phyloP scores from a whole-genome alignment of 1,139 yeast genomes.

The Yamadazyma siamensis region DNA sequence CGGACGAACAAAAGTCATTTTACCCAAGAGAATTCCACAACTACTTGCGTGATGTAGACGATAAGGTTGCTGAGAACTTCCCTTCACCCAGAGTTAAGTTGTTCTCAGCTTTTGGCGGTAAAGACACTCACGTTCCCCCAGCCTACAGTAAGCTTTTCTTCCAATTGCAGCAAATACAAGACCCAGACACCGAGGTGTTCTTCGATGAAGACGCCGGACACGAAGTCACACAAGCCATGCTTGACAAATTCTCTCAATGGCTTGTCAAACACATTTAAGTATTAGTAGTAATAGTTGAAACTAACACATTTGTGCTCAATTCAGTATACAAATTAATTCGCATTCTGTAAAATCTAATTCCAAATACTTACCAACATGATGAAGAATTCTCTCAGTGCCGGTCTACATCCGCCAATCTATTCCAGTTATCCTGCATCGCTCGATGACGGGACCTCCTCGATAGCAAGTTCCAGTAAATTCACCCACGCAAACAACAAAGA shows the following conservation, averaged over 20 bases:
- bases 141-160: constrained; percentile 33
- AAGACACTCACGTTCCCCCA: constrained; percentile 38
- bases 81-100: constrained; percentile 30
- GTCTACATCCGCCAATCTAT: constrained; percentile 15
- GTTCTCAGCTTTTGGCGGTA: constrained; percentile 37
- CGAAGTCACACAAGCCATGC: constrained; percentile 34
- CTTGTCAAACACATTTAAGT: constrained; percentile 17
- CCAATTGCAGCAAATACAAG: constrained; percentile 27
- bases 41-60: constrained; percentile 27
- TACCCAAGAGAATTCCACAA: constrained; percentile 40
- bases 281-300: not conserved
- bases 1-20: constrained; percentile 20
- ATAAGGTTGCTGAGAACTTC: constrained; percentile 32
- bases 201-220: constrained; percentile 35
- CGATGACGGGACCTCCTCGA: constrained; percentile 14
- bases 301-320: not conserved
- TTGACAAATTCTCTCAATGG: constrained; percentile 33
- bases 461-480: constrained; percentile 12
- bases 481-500: constrained; percentile 9
- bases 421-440: constrained; percentile 6
- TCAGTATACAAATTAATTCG: not conserved
- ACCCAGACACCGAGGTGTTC: constrained; percentile 21
- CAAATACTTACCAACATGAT: constrained; percentile 11
- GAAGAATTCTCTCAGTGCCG: constrained; percentile 15
- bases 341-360: no score